Base-by-base conservation (phyloP, 495 filamentous ascomycete species). In the Aspergillus kassunensis region DNA sequence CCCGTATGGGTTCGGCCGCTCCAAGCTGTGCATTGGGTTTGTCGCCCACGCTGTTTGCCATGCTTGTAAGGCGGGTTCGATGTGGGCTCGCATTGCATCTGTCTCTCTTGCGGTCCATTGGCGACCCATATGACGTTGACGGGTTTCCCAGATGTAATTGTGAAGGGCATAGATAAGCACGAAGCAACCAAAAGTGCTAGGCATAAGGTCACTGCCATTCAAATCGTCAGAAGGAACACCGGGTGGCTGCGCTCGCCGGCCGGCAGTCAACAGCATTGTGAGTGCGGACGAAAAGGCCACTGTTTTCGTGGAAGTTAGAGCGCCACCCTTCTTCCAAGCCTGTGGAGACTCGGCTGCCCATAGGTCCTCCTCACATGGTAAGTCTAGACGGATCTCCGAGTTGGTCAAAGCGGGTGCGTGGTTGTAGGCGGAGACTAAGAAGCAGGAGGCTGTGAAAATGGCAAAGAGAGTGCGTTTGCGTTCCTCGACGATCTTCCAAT, bases 91-190 rank as follows among this genome's bases (percentile, higher is more conserved):
- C 92, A 98, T 96, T 42, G 89, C 87, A 56, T 97, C 90, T 0
- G 90, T 95, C 66, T 97, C 93, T 54, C 88, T 83, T 23, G 86
- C 80, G 13, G 91, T 96, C 92, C 92, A 97, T 54, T 89, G 80
- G 54, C 90, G 84, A 51, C 88, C 91, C 61, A 91, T 85, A 60
- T 97, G 92, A 30, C 90, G 76, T 66, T 96, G 91, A 33, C 93
- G 81, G 1, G 91, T 96, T 70, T 97, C 92, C 93, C 93, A 97
- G 37, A 97, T 96, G 67, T 97, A 97, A 55, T 96, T 96, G 68
- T 98, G 93, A 21, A 98, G 73, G 1, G 93, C 92, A 66, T 96
- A 95, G 63, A 98, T 97, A 45, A 98, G 75, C 10, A 96, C 80
- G 13, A 97, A 73, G 69, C 93, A 97, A 18, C 93, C 93, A 60